phyloP scores from a whole-genome alignment of 768 basidiomycete species.

The Leccinum variicolor region DNA sequence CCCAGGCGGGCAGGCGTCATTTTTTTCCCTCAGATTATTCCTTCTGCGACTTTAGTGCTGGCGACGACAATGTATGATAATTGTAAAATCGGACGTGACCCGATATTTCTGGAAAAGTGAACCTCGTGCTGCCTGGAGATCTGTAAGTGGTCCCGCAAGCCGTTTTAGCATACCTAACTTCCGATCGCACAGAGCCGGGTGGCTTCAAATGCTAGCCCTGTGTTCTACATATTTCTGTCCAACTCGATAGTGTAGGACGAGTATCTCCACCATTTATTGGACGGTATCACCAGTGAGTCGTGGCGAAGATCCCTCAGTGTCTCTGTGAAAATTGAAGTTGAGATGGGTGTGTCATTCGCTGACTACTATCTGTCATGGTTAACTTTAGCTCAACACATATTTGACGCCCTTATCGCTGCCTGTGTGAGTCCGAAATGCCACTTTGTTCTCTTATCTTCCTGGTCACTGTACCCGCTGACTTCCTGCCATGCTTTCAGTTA shows the following conservation, averaged over 20 bases:
- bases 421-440: not conserved
- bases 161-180: not conserved
- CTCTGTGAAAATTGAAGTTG: not conserved
- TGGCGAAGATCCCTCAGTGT: not conserved
- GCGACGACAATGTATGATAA: not conserved
- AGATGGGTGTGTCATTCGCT: not conserved
- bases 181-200: not conserved
- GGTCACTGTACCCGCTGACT: slow-evolving; percentile 7
- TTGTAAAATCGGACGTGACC: not conserved
- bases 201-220: not conserved
- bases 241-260: not conserved
- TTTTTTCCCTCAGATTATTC: not conserved
- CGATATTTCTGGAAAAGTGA: not conserved
- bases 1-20: not conserved
- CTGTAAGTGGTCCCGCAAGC: not conserved
- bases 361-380: not conserved
- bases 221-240: not conserved
- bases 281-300: not conserved
- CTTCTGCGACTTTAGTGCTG: not conserved
- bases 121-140: not conserved
- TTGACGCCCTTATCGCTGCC: not conserved
- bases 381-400: slow-evolving; percentile 1
- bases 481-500: not conserved
- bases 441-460: not conserved
- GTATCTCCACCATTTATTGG: not conserved